These are phyloP conservation scores for Diplocarpon rosae DNA, from an alignment of 2,329 filamentous ascomycete genomes.

Conservation along the genomic window DNA sequence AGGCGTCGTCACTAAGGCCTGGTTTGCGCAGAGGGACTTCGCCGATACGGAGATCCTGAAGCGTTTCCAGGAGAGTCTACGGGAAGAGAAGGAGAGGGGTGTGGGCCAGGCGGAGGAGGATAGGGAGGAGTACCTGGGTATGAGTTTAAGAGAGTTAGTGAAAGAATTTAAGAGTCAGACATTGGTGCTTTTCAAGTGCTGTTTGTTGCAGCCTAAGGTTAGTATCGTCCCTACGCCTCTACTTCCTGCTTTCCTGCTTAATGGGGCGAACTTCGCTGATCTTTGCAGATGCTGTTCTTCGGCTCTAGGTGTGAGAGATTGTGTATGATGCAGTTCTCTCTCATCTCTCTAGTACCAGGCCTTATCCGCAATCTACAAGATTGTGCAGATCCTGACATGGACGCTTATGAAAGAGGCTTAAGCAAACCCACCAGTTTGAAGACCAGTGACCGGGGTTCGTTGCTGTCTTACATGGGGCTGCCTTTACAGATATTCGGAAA, in stretches of 20 bases:
- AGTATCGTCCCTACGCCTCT: background rate
- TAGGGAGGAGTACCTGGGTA: constrained; percentile 77
- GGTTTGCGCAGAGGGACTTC: constrained; percentile 94
- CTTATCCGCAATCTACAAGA: constrained; percentile 87
- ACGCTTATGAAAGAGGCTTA: constrained; percentile 66
- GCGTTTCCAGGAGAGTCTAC: constrained; percentile 83
- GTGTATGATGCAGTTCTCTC: constrained; percentile 97
- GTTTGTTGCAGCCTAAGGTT: constrained; percentile 90
- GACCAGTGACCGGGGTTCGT: constrained; percentile 82
- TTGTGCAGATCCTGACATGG: constrained; percentile 86
- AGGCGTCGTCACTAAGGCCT: constrained; percentile 82
- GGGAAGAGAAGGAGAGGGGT: constrained; percentile 53
- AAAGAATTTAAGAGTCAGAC: constrained; percentile 94
- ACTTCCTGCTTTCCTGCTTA: background rate
- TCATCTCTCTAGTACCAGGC: constrained; percentile 89
- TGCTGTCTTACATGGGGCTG: constrained; percentile 88
- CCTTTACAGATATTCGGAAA: constrained; percentile 93
- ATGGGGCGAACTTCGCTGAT: background rate
- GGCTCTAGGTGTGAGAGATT: constrained; percentile 90
- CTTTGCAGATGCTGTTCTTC: constrained; percentile 84
- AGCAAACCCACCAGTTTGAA: constrained; percentile 72
- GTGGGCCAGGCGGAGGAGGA: constrained; percentile 54
- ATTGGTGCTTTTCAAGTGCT: constrained; percentile 84
- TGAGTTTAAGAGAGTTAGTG: constrained; percentile 80
- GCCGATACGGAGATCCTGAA: constrained; percentile 80